Evolutionary conservation across 2,329 filamentous ascomycete genomes (phyloP).

Genomic region (Sporothrix pseudoabietina): DNA sequence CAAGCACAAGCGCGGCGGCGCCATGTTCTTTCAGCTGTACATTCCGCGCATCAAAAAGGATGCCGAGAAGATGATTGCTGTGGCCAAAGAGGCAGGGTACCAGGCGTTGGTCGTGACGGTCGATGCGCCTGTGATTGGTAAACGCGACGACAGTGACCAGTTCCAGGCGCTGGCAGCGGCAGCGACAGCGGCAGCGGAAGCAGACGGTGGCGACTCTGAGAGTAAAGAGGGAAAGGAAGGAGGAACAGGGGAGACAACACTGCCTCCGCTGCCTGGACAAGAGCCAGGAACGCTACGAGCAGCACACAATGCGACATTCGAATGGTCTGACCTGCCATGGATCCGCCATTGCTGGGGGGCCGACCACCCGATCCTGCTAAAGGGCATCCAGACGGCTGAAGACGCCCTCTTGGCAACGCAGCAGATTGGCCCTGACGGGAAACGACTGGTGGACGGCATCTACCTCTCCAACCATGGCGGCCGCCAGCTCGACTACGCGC

Average conservation of each 20-base stretch:
- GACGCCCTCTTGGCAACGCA: slow-evolving; percentile 45
- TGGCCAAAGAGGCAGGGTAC: slow-evolving; percentile 29
- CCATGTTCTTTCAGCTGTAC: slow-evolving; percentile 33
- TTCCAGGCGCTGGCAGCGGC: slow-evolving; percentile 3
- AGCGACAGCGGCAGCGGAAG: background rate
- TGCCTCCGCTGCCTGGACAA: slow-evolving; percentile 25
- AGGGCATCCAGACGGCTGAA: slow-evolving; percentile 42
- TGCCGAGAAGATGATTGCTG: slow-evolving; percentile 22
- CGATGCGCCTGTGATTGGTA: slow-evolving; percentile 30
- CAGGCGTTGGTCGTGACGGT: slow-evolving; percentile 30
- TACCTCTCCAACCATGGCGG: slow-evolving; percentile 56
- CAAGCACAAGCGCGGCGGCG: slow-evolving; percentile 24
- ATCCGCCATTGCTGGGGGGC: slow-evolving; percentile 59
- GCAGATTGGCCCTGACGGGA: slow-evolving; percentile 34
- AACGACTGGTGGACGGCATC: slow-evolving; percentile 46
- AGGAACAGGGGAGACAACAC: background rate
- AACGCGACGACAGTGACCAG: slow-evolving; percentile 29
- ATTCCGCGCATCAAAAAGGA: slow-evolving; percentile 18
- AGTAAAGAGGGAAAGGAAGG: background rate
- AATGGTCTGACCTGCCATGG: slow-evolving; percentile 61
- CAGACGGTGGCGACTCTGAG: background rate
- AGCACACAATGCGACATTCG: slow-evolving; percentile 17
- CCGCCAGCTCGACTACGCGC: slow-evolving; percentile 52
- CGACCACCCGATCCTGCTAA: slow-evolving; percentile 46
- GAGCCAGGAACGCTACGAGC: slow-evolving; percentile 13